Evolutionary conservation across 805 yeast genomes (phyloP).

Genomic region (Barnettozyma vustinii): DNA sequence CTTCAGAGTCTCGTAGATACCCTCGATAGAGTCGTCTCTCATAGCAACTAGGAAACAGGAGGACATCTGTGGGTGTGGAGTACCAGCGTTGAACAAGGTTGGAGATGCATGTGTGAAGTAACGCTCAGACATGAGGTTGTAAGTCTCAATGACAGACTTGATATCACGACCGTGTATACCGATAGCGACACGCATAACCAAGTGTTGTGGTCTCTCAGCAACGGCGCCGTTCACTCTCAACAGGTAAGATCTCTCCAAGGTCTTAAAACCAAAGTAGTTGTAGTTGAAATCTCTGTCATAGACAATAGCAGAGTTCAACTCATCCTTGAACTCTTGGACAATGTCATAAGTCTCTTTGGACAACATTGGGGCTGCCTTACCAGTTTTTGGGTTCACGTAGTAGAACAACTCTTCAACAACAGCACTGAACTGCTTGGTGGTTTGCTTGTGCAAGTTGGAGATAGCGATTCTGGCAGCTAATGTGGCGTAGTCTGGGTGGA

Average conservation of each 20-base stretch:
- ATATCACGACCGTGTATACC: slow-evolving; percentile 80
- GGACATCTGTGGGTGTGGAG: slow-evolving; percentile 77
- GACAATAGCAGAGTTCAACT: slow-evolving; percentile 67
- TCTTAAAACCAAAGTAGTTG: slow-evolving; percentile 86
- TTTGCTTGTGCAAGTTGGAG: slow-evolving; percentile 90
- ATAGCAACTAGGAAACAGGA: slow-evolving; percentile 89
- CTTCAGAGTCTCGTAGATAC: slow-evolving; percentile 85
- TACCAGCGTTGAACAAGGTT: slow-evolving; percentile 89
- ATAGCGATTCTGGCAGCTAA: slow-evolving; percentile 95
- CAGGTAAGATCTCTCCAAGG: slow-evolving; percentile 84
- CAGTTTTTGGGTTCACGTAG: slow-evolving; percentile 79
- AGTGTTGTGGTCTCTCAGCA: slow-evolving; percentile 90
- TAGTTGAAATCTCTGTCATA: slow-evolving; percentile 73
- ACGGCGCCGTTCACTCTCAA: slow-evolving; percentile 56
- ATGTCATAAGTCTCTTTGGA: slow-evolving; percentile 58
- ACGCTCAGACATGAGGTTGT: slow-evolving; percentile 78
- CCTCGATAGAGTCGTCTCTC: slow-evolving; percentile 94
- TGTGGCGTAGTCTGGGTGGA: slow-evolving; percentile 96
- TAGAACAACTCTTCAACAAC: slow-evolving; percentile 68
- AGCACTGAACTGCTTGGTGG: slow-evolving; percentile 78
- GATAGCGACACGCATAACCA: slow-evolving; percentile 85
- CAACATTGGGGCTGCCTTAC: slow-evolving; percentile 51
- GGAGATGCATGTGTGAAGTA: slow-evolving; percentile 95
- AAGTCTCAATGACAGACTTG: slow-evolving; percentile 69
- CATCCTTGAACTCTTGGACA: slow-evolving; percentile 59